Evolutionary conservation across 2,329 filamentous ascomycete species (phyloP).

Genomic region (Cladosporium velox): DNA sequence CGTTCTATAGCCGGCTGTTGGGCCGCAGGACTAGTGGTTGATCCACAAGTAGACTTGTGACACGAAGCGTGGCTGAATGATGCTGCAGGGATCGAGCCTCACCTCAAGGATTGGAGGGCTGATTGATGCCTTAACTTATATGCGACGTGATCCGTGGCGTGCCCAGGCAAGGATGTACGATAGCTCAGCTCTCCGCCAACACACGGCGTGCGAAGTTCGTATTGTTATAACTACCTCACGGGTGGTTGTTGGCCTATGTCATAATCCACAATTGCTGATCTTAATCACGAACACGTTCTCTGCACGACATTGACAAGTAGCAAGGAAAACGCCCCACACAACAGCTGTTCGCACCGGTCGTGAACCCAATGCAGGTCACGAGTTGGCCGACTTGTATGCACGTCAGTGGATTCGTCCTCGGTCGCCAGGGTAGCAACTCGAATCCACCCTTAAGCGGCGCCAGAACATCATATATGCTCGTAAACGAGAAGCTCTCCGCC

Average conservation of each 20-base stretch:
- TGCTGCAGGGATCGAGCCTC: background rate
- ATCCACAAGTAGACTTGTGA: constrained; percentile 9
- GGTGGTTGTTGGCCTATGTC: background rate
- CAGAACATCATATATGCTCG: constrained; percentile 3
- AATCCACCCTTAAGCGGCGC: background rate
- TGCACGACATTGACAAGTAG: constrained; percentile 11
- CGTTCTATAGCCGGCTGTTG: constrained; percentile 8
- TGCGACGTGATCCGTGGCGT: constrained; percentile 5
- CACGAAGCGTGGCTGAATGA: constrained; percentile 4
- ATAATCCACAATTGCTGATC: background rate
- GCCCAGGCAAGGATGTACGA: background rate
- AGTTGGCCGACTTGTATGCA: constrained; percentile 10
- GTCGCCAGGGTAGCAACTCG: constrained; percentile 7
- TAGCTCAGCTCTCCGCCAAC: background rate
- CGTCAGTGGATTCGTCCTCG: constrained; percentile 9
- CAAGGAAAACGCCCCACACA: constrained; percentile 16
- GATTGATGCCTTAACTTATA: constrained; percentile 16
- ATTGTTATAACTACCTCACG: background rate
- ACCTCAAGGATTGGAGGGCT: constrained; percentile 10
- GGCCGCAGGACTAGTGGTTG: constrained; percentile 10
- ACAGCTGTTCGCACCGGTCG: constrained; percentile 18
- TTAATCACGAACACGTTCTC: background rate
- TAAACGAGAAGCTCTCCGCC: constrained; percentile 1
- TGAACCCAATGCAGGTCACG: constrained; percentile 13
- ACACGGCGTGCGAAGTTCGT: background rate